Base-by-base conservation (phyloP, 768 basidiomycete species). In the Termitomyces sp. region DNA sequence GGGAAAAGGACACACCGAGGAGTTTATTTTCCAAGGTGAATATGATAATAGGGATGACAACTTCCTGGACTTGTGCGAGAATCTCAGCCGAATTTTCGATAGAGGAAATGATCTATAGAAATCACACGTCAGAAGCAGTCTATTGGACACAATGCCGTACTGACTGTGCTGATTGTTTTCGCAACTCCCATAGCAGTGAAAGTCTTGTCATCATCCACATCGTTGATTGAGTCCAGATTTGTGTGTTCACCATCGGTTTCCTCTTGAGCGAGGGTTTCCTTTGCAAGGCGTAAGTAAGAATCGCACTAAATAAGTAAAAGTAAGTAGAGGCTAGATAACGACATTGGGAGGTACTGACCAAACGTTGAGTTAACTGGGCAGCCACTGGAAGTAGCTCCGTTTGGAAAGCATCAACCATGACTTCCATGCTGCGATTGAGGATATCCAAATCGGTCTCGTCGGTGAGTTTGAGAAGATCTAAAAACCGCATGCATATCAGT, bases 381-480 rank as follows among this genome's bases (percentile, higher is more conserved):
- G 91, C 89, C 41, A 94, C 92, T 5, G 92, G 92, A 4, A 92
- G 73, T 5, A 96, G 74, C 73, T 94, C 89, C 4, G 82, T 82
- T 64, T 89, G 85, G 80, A 90, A 96, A 41, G 81, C 80, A 60
- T 91, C 84, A 15, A 94, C 93, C 82, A 95, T 86, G 24, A 83
- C 81, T 63, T 92, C 88, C 86, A 93, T 91, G 63, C 87, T 82
- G 58, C 74, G 77, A 64, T 90, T 92, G 53, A 94, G 76, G 46
- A 90, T 79, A 66, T 95, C 92, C 43, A 96, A 73, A 66, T 95
- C 93, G 44, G 90, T 92, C 70, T 94, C 90, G 66, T 93, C 89
- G n/a, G 89, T 84, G 43, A 96, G 77, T 67, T 90, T 91, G 62
- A 94, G 79, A n/a, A 94, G 74, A 66, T 89, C 90, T 90, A 58